Evolutionary conservation across 768 basidiomycete species (phyloP), one percentile per base, ranked within the genome.

Genomic region (Tephrocybe sp.): DNA sequence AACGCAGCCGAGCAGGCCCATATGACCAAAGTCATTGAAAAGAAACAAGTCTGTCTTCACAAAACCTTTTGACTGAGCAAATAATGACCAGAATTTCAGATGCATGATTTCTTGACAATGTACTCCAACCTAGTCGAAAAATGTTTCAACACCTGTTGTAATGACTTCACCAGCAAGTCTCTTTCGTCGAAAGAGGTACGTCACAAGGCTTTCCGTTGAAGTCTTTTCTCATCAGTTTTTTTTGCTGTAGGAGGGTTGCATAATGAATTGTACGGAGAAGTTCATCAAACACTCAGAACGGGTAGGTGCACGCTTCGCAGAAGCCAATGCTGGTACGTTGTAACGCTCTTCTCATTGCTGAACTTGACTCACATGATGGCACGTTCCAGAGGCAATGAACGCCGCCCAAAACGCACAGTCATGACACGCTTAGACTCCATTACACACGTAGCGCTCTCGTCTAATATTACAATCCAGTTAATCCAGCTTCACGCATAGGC

Each of bases 51-150:
- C 53, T 50, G 75, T 53, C 16, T 3, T 22, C 10, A 33, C 12
- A 26, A 14, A 4, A 35, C n/a, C 6, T 20, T 12, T 42, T 23
- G n/a, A n/a, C 32, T 22, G 38, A 30, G 19, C 34, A 45, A 36
- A 45, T 38, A 48, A 22, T 54, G 36, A 55, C 38, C 39, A 35
- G 30, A 36, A 49, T 36, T 52, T 9, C 65, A 98, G 95, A 96
- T 99, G 94, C 92, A 96, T 78, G 96, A 98, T 75, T 98, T 99
- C 64, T 77, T 99, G 77, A 81, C 79, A 64, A 86, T 98, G 71
- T 98, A 99, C 72, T 89, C 92, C 19, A 88, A 85, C 64, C 80
- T 99, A 49, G 93, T 95, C 30, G 96, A 98, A 67, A 85, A 91
- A 60, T 99, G 96, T 69, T 99, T 99, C 80, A 92, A 77, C 61